phyloP scores from a whole-genome alignment of 2,329 filamentous ascomycete genomes.

The Microdochium trichocladiopsis region DNA sequence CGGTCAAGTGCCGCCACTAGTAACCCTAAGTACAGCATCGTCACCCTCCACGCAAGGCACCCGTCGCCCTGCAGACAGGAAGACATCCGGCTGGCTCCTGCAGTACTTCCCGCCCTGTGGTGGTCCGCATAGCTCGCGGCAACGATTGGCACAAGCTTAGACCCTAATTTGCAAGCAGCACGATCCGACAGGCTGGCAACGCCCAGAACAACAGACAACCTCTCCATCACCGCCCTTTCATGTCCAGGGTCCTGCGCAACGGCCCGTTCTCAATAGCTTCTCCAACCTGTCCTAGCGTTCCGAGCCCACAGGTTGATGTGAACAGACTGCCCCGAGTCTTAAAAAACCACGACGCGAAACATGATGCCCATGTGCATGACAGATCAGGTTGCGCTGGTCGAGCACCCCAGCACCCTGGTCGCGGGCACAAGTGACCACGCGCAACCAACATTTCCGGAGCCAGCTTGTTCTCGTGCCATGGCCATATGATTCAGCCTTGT shows the following conservation, averaged over 20 bases:
- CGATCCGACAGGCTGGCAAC: too few species aligned
- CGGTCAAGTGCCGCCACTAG: neutral
- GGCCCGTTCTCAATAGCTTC: too few species aligned
- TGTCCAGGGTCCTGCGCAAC: too few species aligned
- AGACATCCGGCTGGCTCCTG: neutral
- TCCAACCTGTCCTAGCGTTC: too few species aligned
- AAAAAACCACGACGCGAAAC: too few species aligned
- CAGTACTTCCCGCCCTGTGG: neutral
- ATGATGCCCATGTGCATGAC: neutral
- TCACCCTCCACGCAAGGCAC: neutral
- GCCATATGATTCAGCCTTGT: neutral
- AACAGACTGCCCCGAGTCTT: too few species aligned
- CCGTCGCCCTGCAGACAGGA: neutral
- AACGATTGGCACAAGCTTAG: too few species aligned
- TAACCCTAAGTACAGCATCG: neutral
- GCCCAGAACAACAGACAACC: too few species aligned
- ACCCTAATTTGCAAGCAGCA: too few species aligned
- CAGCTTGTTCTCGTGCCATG: neutral
- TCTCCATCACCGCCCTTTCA: too few species aligned
- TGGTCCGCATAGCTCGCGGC: neutral
- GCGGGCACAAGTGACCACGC: neutral
- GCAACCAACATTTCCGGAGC: neutral
- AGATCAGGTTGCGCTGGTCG: neutral
- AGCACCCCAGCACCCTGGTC: neutral
- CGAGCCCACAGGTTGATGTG: too few species aligned